phyloP scores from a whole-genome alignment of 179 eudicot genomes.

The Drosera spatulata region DNA sequence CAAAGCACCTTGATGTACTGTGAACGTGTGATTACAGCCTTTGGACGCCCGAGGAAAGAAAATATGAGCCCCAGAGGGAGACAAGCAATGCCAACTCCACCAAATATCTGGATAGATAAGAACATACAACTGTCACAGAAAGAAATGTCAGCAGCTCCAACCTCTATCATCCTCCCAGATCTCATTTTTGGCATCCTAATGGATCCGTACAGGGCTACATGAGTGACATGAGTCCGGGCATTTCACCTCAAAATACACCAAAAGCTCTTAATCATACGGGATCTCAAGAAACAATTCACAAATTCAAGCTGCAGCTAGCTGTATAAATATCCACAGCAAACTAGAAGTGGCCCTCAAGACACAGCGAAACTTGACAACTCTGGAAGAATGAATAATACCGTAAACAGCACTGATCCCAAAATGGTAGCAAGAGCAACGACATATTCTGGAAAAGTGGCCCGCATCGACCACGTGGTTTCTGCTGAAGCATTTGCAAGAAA shows the following conservation, averaged over 20 bases:
- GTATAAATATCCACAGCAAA: background rate
- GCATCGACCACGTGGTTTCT: slow-evolving; percentile 95
- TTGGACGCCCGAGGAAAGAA: slow-evolving; percentile 90
- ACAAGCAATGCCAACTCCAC: slow-evolving; percentile 98
- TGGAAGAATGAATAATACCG: slow-evolving; percentile 32
- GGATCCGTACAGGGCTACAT: no score
- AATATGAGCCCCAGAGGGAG: slow-evolving; percentile 89
- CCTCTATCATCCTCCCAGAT: no score
- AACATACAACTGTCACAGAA: background rate
- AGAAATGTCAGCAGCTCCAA: no score
- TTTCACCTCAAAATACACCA: no score
- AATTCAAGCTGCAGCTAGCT: no score
- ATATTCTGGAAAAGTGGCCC: slow-evolving; percentile 89
- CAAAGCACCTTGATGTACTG: slow-evolving; percentile 89
- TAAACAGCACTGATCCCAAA: slow-evolving; percentile 93
- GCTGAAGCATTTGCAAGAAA: slow-evolving; percentile 64
- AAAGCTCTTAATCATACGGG: no score
- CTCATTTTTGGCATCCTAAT: no score
- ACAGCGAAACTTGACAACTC: background rate
- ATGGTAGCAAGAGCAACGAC: slow-evolving; percentile 96
- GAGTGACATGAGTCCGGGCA: no score
- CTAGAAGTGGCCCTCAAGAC: background rate
- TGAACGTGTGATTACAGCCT: slow-evolving; percentile 97
- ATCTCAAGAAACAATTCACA: no score
- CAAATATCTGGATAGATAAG: slow-evolving; percentile 53